Evolutionary conservation across 2,329 filamentous ascomycete genomes (phyloP).

Genomic region (Fonsecaea pedrosoi): DNA sequence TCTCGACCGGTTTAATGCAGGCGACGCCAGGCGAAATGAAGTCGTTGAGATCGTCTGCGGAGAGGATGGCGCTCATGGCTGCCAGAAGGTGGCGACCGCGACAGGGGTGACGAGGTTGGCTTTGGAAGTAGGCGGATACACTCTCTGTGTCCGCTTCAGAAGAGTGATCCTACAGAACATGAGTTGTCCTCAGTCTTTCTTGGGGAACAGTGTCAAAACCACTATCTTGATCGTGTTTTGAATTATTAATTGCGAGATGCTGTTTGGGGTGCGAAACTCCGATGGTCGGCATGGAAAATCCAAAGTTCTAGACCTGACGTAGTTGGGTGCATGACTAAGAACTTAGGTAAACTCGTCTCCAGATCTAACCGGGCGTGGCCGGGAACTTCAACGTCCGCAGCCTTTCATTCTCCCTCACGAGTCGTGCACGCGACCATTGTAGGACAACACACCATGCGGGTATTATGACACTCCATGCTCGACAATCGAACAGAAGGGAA

Average conservation of each 20-base stretch:
- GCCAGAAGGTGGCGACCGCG: constrained; percentile 21
- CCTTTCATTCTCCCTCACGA: neutral
- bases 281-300: constrained; percentile 14
- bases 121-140: neutral
- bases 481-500: constrained; percentile 15
- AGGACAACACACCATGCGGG: constrained; percentile 10
- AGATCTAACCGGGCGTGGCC: neutral
- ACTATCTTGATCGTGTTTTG: constrained; percentile 5
- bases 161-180: neutral
- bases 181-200: neutral
- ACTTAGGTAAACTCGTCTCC: neutral
- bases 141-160: neutral
- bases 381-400: neutral
- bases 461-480: constrained; percentile 14
- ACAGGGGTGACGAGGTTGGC: neutral
- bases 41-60: constrained; percentile 95
- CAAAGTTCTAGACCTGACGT: constrained; percentile 1
- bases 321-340: neutral
- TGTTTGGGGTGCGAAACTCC: constrained; percentile 8
- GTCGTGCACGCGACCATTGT: constrained; percentile 13
- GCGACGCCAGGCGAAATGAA: constrained; percentile 98
- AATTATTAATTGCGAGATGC: constrained; percentile 27
- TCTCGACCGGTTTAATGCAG: constrained; percentile 97
- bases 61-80: constrained; percentile 93
- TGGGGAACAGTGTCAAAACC: neutral